Conservation (phyloP, 805 yeast species). For the Wickerhamiella australiensis region DNA sequence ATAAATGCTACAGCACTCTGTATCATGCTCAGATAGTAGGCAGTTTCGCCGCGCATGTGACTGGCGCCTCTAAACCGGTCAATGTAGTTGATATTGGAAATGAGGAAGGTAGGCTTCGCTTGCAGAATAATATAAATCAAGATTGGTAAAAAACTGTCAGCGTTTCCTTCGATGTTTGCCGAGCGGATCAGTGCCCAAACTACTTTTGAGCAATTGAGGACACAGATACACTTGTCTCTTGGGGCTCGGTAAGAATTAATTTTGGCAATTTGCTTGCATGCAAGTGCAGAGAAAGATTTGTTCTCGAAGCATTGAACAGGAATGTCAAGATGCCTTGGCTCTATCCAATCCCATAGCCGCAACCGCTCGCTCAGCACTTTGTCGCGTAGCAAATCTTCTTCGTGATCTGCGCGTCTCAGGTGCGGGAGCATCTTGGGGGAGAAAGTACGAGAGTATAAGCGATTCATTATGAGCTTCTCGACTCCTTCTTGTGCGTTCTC, state of each 20-base stretch:
- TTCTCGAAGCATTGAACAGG: conserved; percentile 37
- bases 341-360: conserved; percentile 57
- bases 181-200: conserved; percentile 77
- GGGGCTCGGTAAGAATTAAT: conserved; percentile 83
- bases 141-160: conserved; percentile 88
- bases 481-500: conserved; percentile 78
- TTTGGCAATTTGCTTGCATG: conserved; percentile 62
- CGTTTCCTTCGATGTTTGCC: conserved; percentile 59
- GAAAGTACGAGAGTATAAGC: conserved; percentile 64
- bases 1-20: conserved; percentile 81
- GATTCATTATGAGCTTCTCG: conserved; percentile 84
- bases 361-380: conserved; percentile 38
- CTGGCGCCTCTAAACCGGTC: conserved; percentile 70
- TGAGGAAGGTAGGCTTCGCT: conserved; percentile 51
- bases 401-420: conserved; percentile 43
- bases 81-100: conserved; percentile 71
- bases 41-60: conserved; percentile 74
- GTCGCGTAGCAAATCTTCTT: conserved; percentile 54
- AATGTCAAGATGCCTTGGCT: conserved; percentile 68
- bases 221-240: conserved; percentile 83
- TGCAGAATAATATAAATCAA: conserved; percentile 66
- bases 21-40: conserved; percentile 81
- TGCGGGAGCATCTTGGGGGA: conserved; percentile 54
- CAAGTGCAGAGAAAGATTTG: conserved; percentile 47
- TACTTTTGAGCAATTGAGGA: conserved; percentile 83